phyloP scores from a whole-genome alignment of 495 filamentous ascomycete genomes.

The Hypoxylon crocopeplum region DNA sequence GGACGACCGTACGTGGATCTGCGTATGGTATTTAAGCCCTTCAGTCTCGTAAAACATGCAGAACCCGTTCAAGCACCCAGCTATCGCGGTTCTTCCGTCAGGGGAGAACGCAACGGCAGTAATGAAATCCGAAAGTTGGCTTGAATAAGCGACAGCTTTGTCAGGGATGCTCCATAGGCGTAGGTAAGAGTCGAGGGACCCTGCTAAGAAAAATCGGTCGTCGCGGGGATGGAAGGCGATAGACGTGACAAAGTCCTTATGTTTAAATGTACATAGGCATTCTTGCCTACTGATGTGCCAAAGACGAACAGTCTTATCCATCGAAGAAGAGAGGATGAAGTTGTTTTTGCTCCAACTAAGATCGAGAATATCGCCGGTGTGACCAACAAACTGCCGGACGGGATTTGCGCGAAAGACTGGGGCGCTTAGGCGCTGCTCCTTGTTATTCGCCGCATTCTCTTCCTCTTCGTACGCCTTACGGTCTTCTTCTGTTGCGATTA shows the following conservation, averaged over 20 bases:
- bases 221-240: constrained; percentile 95
- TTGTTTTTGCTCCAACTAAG: constrained; percentile 99
- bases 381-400: constrained; percentile 79
- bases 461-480: constrained; percentile 73
- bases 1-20: constrained; percentile 88
- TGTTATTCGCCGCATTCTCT: constrained; percentile 62
- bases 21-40: constrained; percentile 79
- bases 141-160: constrained; percentile 89
- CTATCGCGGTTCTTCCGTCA: constrained; percentile 88
- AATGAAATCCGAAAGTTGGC: constrained; percentile 82
- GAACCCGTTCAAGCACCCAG: constrained; percentile 83
- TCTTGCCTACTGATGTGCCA: constrained; percentile 90
- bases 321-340: constrained; percentile 93
- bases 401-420: constrained; percentile 89
- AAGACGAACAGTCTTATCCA: constrained; percentile 96
- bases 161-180: constrained; percentile 98
- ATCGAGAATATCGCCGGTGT: constrained; percentile 87
- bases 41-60: constrained; percentile 97
- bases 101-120: constrained; percentile 94
- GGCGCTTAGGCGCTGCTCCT: constrained; percentile 75
- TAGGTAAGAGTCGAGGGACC: constrained; percentile 90
- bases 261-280: constrained; percentile 94
- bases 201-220: constrained; percentile 96
- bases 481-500: constrained; percentile 83
- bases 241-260: constrained; percentile 94